Base-by-base conservation (phyloP, 768 basidiomycete species). In the Zangia roseola region DNA sequence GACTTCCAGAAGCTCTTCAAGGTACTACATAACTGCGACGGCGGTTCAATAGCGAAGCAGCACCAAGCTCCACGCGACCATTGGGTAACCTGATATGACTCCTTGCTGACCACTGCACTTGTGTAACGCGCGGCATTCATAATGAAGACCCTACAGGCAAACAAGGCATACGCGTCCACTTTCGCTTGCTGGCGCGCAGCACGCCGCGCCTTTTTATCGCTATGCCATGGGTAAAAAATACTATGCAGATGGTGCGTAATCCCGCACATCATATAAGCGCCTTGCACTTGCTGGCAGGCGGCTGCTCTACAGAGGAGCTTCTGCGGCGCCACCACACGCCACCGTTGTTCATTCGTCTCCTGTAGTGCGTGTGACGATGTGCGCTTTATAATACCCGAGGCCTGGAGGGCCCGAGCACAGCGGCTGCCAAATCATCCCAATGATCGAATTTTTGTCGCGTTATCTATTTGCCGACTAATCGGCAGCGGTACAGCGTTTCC, bases 1-100 rank as follows among this genome's bases (percentile, higher is more conserved):
- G 63, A 39, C 60, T 63, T 63, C 53, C 42, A 55, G 63, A 65
- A 60, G 60, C 34, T 45, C 43, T 40, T 10, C 52, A 46, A 58
- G 52, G 52, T 52, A 40, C 50, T 16, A 50, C 47, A 36, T 47
- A 51, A 45, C 46, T 50, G 48, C 54, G 48, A 55, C 56, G 40
- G 59, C 36, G 48, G 54, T 37, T 46, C 45, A 38, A 52, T 51
- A 26, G 25, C 54, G 54, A 40, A 51, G 51, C 47, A 28, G 31
- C 38, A 57, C 57, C 62, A 49, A 56, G 44, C 41, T 53, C 55
- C 53, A 57, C 38, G 23, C 47, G 62, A 58, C 58, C 26, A 45
- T 47, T 50, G 45, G 25, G 16, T 42, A 31, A 31, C 45, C 31
- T 33, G 36, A 50, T 38, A 34, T 50, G 46, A 43, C 43, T 6